These are phyloP conservation scores for Pulveroboletus sp. DNA, from an alignment of 768 basidiomycete species.

Conservation along the genomic window DNA sequence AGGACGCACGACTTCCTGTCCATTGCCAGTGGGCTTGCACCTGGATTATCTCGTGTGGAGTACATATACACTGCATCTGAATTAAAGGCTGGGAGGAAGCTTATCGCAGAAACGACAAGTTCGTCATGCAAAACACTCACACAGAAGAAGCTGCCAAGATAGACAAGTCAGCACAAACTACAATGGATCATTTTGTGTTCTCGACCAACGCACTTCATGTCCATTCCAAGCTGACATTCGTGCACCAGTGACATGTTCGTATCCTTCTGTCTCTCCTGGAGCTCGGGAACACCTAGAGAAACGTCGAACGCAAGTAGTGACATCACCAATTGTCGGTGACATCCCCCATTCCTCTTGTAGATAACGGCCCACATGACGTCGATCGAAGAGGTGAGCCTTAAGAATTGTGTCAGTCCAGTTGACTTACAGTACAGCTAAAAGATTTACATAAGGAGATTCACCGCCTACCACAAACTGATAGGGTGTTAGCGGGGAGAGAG, in stretches of 20 bases:
- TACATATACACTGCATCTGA: constrained; percentile 72
- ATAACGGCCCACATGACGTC: constrained; percentile 64
- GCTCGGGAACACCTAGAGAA: constrained; percentile 56
- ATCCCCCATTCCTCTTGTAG: constrained; percentile 71
- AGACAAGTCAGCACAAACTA: constrained; percentile 11
- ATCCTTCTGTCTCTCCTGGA: constrained; percentile 33
- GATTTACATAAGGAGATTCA: constrained; percentile 68
- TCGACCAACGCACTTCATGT: constrained; percentile 55
- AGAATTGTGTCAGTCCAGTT: constrained; percentile 2
- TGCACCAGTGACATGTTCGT: constrained; percentile 75
- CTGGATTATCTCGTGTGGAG: constrained; percentile 66
- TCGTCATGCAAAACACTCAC: constrained; percentile 37
- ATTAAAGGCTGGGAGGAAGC: constrained; percentile 56
- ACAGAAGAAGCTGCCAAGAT: constrained; percentile 53
- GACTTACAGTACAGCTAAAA: not conserved
- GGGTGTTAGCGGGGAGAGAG: constrained; percentile 75
- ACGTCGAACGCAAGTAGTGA: constrained; percentile 78
- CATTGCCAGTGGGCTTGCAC: constrained; percentile 18
- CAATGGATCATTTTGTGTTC: not conserved
- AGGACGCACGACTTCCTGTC: constrained; percentile 25
- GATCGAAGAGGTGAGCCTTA: constrained; percentile 60
- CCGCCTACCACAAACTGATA: constrained; percentile 87
- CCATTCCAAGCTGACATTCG: constrained; percentile 69
- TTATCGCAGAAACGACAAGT: constrained; percentile 2
- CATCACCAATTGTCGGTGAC: constrained; percentile 42